Base-by-base conservation (phyloP, 83 land plant species). In the Picea abies region DNA sequence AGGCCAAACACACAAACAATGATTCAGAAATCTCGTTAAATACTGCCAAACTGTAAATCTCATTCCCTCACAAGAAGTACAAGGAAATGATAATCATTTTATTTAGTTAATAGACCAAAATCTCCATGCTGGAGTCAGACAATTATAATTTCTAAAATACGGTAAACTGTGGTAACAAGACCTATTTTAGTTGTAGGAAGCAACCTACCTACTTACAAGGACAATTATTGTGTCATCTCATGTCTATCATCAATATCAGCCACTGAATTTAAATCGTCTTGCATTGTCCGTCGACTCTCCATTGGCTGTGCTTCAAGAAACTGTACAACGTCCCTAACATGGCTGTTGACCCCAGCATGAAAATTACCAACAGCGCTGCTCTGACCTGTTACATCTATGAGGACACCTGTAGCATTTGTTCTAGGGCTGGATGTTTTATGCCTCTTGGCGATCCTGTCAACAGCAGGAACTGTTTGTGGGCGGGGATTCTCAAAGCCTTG, bases 221-320 rank as follows among this genome's bases (percentile, higher is more conserved):
- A 16, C 25, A 73, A 73, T 22, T 73, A 73, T 47, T 73, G 77
- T 8, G 22, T 47, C 26, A 73, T 73, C 77, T 44, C 77, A 47
- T 73, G 77, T 41, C 77, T 73, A 52, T 73, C 58, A 39, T 47
- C 77, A 47, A 73, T 47, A 22, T 41, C 47, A 5, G 23, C 56
- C n/a, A 52, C 77, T 47, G 77, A 23, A 73, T 73, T 73, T 52
- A 73, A 73, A 73, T 73, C 77, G 47, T 73, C 77, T 4, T 73
- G 77, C 77, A 73, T 73, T 47, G 77, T 41, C 56, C 60, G 77
- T 47, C 77, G 77, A 47, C 15, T 73, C 39, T 73, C 77, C 52
- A 73, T 41, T 73, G 77, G 77, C 77, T 73, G 77, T 73, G 77
- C 12, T 73, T 73, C 77, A 73, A 73, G 77, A 73, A 73, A 73